These are phyloP conservation scores for Tylopilus sp. DNA, from an alignment of 768 basidiomycete species.

Conservation along the genomic window DNA sequence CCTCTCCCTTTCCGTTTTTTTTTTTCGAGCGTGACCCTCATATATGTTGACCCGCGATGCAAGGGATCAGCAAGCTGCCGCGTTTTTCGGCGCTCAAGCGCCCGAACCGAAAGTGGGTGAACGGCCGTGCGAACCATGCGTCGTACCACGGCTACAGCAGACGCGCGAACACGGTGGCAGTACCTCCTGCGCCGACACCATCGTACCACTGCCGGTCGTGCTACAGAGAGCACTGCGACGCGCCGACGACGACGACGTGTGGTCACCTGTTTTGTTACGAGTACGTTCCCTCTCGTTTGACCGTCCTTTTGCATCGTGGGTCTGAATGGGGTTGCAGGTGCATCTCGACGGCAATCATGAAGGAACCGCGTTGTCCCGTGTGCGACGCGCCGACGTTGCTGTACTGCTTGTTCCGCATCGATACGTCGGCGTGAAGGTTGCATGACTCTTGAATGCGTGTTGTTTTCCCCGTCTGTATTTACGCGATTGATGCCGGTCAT, in stretches of 20 bases:
- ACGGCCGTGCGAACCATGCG: slow-evolving; percentile 10
- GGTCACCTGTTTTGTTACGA: slow-evolving; percentile 61
- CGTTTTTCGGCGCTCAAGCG: slow-evolving; percentile 30
- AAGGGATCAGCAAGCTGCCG: slow-evolving; percentile 30
- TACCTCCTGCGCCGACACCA: slow-evolving; percentile 1
- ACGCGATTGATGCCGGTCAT: slow-evolving; percentile 1
- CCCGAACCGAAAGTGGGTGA: slow-evolving; percentile 13
- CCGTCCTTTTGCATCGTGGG: too few species aligned
- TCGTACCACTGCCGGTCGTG: slow-evolving; percentile 50
- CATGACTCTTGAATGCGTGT: not conserved
- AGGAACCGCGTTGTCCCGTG: slow-evolving; percentile 47
- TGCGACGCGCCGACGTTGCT: slow-evolving; percentile 50
- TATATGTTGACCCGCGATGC: too few species aligned
- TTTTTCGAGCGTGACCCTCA: too few species aligned
- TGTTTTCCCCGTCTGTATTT: not conserved
- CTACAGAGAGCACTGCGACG: slow-evolving; percentile 44
- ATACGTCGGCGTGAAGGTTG: slow-evolving; percentile 30
- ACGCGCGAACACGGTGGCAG: slow-evolving; percentile 3
- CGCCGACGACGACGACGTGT: slow-evolving; percentile 59
- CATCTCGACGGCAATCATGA: slow-evolving; percentile 47
- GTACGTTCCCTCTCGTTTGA: slow-evolving; percentile 18
- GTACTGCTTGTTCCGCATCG: slow-evolving; percentile 55
- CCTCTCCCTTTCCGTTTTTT: too few species aligned
- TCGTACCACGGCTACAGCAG: slow-evolving; percentile 3
- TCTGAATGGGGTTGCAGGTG: slow-evolving; percentile 37